Conservation (phyloP, 306 rosid genomes). For the Acacia acuminata region DNA sequence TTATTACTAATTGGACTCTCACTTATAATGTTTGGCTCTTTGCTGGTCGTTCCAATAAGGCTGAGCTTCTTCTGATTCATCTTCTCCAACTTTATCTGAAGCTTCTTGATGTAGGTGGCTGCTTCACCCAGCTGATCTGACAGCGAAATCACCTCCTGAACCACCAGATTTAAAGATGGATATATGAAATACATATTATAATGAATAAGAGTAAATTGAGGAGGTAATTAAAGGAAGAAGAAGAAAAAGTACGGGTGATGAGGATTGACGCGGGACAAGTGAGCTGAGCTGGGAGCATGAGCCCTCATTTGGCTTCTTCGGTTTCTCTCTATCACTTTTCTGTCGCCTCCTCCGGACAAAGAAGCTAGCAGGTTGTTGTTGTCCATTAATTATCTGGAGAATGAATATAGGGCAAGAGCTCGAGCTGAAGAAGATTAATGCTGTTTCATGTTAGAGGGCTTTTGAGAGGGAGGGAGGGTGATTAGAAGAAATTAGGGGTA, state of each 20-base stretch:
- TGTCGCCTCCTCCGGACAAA: neutral
- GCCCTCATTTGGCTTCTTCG: conserved; percentile 5
- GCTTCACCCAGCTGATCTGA: conserved; percentile 61
- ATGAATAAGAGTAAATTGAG: neutral
- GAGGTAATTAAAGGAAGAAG: neutral
- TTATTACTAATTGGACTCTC: neutral
- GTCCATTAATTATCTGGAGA: neutral
- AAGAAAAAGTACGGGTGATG: neutral
- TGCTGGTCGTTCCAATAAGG: conserved; percentile 22
- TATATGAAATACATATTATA: neutral
- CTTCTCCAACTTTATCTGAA: conserved; percentile 55
- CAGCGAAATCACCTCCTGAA: conserved; percentile 46
- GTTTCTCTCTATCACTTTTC: neutral
- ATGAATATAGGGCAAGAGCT: neutral
- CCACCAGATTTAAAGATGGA: neutral
- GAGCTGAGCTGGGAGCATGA: neutral
- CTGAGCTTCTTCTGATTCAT: conserved; percentile 52
- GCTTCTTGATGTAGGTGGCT: conserved; percentile 52
- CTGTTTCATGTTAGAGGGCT: neutral
- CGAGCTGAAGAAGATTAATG: neutral
- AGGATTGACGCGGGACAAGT: neutral
- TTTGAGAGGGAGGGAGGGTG: neutral
- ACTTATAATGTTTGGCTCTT: neutral
- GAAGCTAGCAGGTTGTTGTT: neutral
- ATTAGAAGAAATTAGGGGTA: too few relatives aligned